phyloP scores from a whole-genome alignment of 106 monocot genomes.

The Platanthera zijinensis region DNA sequence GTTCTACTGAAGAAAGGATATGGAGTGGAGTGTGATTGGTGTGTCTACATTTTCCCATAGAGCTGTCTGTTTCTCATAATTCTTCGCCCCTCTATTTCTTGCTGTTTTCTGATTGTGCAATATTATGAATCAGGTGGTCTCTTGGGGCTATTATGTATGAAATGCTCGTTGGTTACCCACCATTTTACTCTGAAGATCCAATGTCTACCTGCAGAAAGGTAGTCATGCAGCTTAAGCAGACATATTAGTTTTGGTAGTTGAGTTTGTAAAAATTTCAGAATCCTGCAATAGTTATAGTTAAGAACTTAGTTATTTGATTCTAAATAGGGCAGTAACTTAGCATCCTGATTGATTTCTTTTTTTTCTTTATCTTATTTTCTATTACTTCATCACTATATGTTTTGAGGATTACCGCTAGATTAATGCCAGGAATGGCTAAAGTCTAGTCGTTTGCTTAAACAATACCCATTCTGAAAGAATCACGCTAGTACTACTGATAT shows the following conservation, averaged over 20 bases:
- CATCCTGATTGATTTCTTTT: not conserved
- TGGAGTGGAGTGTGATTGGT: conserved; percentile 28
- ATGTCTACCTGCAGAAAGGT: conserved; percentile 17
- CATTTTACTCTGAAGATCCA: conserved; percentile 21
- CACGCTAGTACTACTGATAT: not conserved
- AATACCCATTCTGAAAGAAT: not conserved
- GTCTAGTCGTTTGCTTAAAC: not conserved
- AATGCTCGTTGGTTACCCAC: conserved; percentile 24
- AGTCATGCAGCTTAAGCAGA: not conserved
- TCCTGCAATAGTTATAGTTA: not conserved
- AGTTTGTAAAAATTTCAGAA: not conserved
- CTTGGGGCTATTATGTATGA: conserved; percentile 21
- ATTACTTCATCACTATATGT: not conserved
- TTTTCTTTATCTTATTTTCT: not conserved
- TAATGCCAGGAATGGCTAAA: not conserved
- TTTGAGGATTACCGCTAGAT: not conserved
- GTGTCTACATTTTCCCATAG: not conserved
- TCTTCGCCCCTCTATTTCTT: not conserved
- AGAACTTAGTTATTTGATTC: not conserved
- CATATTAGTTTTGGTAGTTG: not conserved
- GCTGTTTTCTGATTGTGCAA: not conserved
- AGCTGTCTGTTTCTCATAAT: not conserved
- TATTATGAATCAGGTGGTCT: conserved; percentile 16
- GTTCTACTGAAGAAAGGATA: conserved; percentile 25
- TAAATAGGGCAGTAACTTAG: not conserved